phyloP scores from a whole-genome alignment of 2,329 filamentous ascomycete species.

The Fusarium camptoceras region DNA sequence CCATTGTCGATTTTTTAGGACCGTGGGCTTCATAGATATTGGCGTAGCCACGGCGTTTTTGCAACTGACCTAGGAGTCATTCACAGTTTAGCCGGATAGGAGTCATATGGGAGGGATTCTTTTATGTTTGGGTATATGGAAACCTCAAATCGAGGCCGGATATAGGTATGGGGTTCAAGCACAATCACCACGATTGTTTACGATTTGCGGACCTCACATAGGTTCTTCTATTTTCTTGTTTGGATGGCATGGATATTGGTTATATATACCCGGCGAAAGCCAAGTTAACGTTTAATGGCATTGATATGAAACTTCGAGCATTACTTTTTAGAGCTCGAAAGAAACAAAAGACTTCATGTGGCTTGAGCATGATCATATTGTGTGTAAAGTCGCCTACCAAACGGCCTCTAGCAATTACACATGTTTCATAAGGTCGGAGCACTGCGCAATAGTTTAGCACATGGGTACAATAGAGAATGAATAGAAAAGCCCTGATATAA shows the following conservation, averaged over 20 bases:
- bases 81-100: conserved; percentile 13
- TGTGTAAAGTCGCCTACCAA: not conserved
- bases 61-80: conserved; percentile 11
- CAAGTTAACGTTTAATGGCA: conserved; percentile 46
- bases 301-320: conserved; percentile 7
- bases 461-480: not conserved
- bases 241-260: conserved; percentile 37
- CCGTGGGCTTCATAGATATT: conserved; percentile 22
- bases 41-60: conserved; percentile 34
- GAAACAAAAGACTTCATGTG: not conserved
- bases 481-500: conserved; percentile 1
- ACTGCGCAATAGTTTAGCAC: not conserved
- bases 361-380: not conserved
- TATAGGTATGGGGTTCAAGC: conserved; percentile 1
- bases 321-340: not conserved
- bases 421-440: not conserved
- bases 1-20: conserved; percentile 10
- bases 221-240: conserved; percentile 28
- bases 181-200: conserved; percentile 10
- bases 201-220: conserved; percentile 16
- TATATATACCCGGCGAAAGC: conserved; percentile 49
- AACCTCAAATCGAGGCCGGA: conserved; percentile 1
- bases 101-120: conserved; percentile 23
- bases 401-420: not conserved
- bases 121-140: conserved; percentile 8